Conservation (phyloP, 345 rosid species). For the Physaria fendleri region DNA sequence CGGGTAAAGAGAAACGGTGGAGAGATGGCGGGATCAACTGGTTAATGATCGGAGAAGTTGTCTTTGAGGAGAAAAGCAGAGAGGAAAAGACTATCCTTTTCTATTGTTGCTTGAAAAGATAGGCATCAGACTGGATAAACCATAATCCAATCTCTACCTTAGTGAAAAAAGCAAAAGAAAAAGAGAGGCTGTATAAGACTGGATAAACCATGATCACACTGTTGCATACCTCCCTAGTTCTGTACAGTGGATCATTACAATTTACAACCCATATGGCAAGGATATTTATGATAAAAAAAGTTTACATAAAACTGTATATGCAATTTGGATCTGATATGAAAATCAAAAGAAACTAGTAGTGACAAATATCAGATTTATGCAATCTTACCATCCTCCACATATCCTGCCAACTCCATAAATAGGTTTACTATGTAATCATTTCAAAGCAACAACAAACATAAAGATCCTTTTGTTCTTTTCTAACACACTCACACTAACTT, state of each 20-base stretch:
- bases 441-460: too few relatives aligned
- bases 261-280: conserved; percentile 16
- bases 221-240: conserved; percentile 6
- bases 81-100: too few relatives aligned
- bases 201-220: conserved; percentile 9
- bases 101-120: conserved; percentile 28
- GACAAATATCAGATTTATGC: too few relatives aligned
- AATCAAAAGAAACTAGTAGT: conserved; percentile 17
- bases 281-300: conserved; percentile 8
- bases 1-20: conserved; percentile 25
- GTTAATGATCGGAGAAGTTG: conserved; percentile 18
- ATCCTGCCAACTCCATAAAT: too few relatives aligned
- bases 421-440: too few relatives aligned
- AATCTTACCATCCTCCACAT: too few relatives aligned
- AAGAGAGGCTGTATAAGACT: not conserved
- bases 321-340: conserved; percentile 23
- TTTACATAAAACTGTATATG: conserved; percentile 25
- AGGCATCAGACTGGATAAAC: conserved; percentile 33
- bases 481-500: too few relatives aligned
- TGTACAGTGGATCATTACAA: conserved; percentile 20
- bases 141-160: conserved; percentile 22
- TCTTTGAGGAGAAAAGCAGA: conserved; percentile 28
- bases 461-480: too few relatives aligned
- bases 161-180: conserved; percentile 27
- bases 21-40: conserved; percentile 17